A percentile compares a stretch with the other conserved stretches of the same genome.
Evolutionary conservation across 495 filamentous ascomycete genomes (phyloP).

Genomic region (Aspergillus incahuasiensis): DNA sequence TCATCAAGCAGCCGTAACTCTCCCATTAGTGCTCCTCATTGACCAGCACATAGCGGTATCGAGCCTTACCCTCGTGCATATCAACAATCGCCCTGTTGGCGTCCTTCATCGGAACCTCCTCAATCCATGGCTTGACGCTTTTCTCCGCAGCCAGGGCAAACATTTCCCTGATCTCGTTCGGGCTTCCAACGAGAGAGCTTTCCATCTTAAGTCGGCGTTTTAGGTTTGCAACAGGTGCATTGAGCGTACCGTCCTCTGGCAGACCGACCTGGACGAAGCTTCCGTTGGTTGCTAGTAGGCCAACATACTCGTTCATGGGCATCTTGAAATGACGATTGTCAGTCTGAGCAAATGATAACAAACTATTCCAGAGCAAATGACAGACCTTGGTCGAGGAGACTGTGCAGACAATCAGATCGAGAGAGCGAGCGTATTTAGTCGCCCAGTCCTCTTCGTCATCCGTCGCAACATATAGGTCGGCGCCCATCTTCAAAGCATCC

Average conservation of each 20-base stretch:
- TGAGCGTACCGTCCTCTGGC: slow-evolving; percentile 62
- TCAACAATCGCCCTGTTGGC: slow-evolving; percentile 69
- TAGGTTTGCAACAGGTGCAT: slow-evolving; percentile 57
- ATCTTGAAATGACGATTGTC: slow-evolving; percentile 42
- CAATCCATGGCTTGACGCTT: slow-evolving; percentile 66
- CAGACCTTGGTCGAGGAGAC: slow-evolving; percentile 59
- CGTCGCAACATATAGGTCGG: slow-evolving; percentile 75
- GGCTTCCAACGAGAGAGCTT: slow-evolving; percentile 69
- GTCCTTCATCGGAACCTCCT: slow-evolving; percentile 67
- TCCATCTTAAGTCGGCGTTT: slow-evolving; percentile 61
- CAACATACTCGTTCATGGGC: slow-evolving; percentile 67
- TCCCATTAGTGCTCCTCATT: slow-evolving; percentile 43
- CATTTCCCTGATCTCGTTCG: slow-evolving; percentile 76
- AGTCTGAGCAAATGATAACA: not conserved
- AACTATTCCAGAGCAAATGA: not conserved
- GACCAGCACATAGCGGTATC: slow-evolving; percentile 71
- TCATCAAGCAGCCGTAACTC: not conserved
- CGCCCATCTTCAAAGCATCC: slow-evolving; percentile 60
- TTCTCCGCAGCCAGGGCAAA: slow-evolving; percentile 69
- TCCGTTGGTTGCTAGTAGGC: slow-evolving; percentile 62
- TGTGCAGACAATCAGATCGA: slow-evolving; percentile 83
- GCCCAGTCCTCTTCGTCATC: slow-evolving; percentile 73
- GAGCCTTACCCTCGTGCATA: slow-evolving; percentile 62
- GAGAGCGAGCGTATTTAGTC: slow-evolving; percentile 53
- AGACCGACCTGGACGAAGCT: slow-evolving; percentile 79